A percentile compares a stretch with the other conserved stretches of the same genome.
These are phyloP conservation scores for Schwanniomyces vanrijiae DNA, from an alignment of 805 yeast genomes.

Conservation along the genomic window DNA sequence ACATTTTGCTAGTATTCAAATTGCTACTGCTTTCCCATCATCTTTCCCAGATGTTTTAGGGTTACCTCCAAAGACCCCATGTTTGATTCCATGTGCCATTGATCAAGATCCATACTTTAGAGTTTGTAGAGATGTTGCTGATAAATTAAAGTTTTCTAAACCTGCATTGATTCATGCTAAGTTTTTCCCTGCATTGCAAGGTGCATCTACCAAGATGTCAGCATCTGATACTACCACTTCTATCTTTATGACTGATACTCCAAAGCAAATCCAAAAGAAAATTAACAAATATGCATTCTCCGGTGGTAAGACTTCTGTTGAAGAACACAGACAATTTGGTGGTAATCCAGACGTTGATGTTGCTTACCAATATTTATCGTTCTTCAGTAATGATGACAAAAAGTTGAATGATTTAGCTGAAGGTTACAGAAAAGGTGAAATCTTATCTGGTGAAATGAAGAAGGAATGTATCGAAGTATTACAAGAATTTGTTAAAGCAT, in stretches of 20 bases:
- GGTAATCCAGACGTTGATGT: conserved; percentile 96
- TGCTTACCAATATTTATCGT: conserved; percentile 87
- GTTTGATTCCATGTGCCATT: conserved; percentile 97
- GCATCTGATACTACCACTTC: conserved; percentile 91
- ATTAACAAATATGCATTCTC: conserved; percentile 95
- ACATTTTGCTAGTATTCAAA: conserved; percentile 95
- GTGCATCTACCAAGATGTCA: conserved; percentile 94
- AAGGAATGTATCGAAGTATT: conserved; percentile 77
- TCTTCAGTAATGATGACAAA: conserved; percentile 87
- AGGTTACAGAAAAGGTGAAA: conserved; percentile 73
- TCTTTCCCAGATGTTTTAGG: conserved; percentile 94
- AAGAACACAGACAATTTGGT: conserved; percentile 87
- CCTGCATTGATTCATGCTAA: conserved; percentile 92
- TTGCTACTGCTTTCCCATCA: conserved; percentile 93
- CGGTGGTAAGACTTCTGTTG: conserved; percentile 86
- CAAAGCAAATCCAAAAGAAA: conserved; percentile 89
- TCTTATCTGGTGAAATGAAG: conserved; percentile 93
- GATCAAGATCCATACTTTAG: conserved; percentile 99
- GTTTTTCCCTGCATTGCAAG: conserved; percentile 98
- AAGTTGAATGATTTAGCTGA: conserved; percentile 61
- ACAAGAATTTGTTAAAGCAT: conserved; percentile 74
- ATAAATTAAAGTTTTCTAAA: conserved; percentile 83
- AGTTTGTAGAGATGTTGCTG: conserved; percentile 96
- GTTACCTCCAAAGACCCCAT: conserved; percentile 84
- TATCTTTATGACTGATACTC: conserved; percentile 92